Evolutionary conservation across 768 basidiomycete species (phyloP).

Genomic region (Mycena capillaripes): DNA sequence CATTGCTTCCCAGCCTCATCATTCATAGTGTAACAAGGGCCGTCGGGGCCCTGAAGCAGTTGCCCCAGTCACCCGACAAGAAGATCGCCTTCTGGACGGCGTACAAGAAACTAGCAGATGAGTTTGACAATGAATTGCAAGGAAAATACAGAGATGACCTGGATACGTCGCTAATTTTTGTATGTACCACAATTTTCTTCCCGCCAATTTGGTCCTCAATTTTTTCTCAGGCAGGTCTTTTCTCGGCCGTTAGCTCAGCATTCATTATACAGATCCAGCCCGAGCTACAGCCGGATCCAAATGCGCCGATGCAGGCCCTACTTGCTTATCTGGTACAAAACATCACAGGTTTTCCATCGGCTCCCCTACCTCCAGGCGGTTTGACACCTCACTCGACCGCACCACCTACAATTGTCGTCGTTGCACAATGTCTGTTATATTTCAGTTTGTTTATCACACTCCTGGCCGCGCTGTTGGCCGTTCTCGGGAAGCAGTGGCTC

Average conservation of each 20-base stretch:
- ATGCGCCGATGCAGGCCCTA: background rate
- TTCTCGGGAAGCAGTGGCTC: background rate
- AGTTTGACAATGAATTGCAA: background rate
- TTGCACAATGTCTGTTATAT: constrained; percentile 2
- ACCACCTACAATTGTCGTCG: background rate
- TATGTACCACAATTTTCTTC: background rate
- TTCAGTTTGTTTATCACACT: background rate
- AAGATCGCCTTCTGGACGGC: background rate
- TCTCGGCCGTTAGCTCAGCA: background rate
- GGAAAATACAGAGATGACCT: background rate
- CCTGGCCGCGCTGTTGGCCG: background rate
- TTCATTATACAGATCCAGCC: constrained; percentile 10
- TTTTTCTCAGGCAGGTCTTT: constrained; percentile 6
- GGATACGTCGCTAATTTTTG: constrained; percentile 3
- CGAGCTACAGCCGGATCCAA: background rate
- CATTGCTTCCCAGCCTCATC: too few relatives aligned
- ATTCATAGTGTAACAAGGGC: background rate
- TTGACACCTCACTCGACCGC: background rate
- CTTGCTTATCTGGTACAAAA: background rate
- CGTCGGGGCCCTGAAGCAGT: background rate
- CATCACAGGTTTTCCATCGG: background rate
- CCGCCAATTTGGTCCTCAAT: background rate
- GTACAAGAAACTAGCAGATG: background rate
- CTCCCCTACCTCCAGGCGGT: background rate
- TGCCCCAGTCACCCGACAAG: too few relatives aligned